Conservation (phyloP, 2,329 filamentous ascomycete species). For the Parasarocladium wereldwijsianum region DNA sequence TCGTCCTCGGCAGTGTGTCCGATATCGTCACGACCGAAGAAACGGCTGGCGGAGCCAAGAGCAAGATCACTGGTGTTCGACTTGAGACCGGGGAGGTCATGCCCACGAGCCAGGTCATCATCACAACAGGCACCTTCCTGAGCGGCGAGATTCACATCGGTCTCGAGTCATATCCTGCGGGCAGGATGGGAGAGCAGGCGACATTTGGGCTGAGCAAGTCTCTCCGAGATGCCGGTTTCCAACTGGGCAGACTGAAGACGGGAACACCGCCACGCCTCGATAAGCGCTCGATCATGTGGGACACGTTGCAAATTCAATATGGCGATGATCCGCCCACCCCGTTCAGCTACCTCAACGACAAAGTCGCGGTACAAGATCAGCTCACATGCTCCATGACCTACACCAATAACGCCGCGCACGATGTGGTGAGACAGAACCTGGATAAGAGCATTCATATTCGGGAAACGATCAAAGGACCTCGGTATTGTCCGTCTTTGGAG, state of each 20-base stretch:
- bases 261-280: conserved; percentile 85
- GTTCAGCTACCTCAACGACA: conserved; percentile 79
- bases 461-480: conserved; percentile 83
- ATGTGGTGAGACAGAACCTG: conserved; percentile 76
- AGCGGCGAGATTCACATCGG: conserved; percentile 96
- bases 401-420: conserved; percentile 72
- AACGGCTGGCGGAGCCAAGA: conserved; percentile 24
- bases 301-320: conserved; percentile 52
- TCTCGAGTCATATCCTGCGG: conserved; percentile 68
- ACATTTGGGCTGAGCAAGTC: conserved; percentile 90
- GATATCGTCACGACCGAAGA: conserved; percentile 60
- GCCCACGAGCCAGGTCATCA: conserved; percentile 67
- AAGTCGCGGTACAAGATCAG: conserved; percentile 66
- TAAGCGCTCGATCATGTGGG: conserved; percentile 67
- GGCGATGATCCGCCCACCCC: conserved; percentile 79
- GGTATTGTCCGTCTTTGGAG: conserved; percentile 92
- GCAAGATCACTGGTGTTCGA: conserved; percentile 69
- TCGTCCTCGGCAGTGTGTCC: conserved; percentile 77
- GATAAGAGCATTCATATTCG: conserved; percentile 93
- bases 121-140: conserved; percentile 92
- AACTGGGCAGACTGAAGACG: conserved; percentile 82
- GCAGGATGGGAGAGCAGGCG: conserved; percentile 84
- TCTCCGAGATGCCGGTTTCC: conserved; percentile 73
- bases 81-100: conserved; percentile 80
- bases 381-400: conserved; percentile 76